Evolutionary conservation across 106 monocot genomes (phyloP).

Genomic region (Phalaenopsis aphrodite): DNA sequence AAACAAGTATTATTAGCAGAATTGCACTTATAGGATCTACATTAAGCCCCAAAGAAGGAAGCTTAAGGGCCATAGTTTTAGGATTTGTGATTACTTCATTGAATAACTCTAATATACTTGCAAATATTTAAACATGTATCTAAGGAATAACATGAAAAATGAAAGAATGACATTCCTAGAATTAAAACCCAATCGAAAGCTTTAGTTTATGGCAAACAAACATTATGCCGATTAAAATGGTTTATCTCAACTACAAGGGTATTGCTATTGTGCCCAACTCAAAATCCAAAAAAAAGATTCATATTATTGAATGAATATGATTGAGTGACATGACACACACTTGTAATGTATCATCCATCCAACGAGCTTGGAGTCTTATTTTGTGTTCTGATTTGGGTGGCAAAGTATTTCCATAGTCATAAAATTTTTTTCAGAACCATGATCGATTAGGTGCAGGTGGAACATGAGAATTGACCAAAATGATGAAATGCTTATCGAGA

Average conservation of each 20-base stretch:
- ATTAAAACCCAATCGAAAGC: background rate
- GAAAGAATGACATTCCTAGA: background rate
- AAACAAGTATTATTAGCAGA: background rate
- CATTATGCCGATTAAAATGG: background rate
- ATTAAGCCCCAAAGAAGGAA: background rate
- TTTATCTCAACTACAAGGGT: background rate
- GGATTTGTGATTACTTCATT: background rate
- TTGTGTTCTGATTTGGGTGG: background rate
- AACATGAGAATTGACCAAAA: background rate
- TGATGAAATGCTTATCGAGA: background rate
- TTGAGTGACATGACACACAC: background rate
- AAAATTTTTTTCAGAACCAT: background rate
- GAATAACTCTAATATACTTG: background rate
- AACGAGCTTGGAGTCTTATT: background rate
- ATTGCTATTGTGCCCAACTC: background rate
- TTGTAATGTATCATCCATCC: background rate
- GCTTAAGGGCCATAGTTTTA: background rate
- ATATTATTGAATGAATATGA: background rate
- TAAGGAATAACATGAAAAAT: slow-evolving; percentile 1
- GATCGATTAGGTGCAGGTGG: background rate
- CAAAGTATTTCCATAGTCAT: background rate
- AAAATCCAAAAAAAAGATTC: background rate
- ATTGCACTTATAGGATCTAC: background rate
- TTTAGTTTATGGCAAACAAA: background rate
- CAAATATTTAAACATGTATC: background rate